Conservation (phyloP, 805 yeast genomes). For the Nakazawaea molendinolei region DNA sequence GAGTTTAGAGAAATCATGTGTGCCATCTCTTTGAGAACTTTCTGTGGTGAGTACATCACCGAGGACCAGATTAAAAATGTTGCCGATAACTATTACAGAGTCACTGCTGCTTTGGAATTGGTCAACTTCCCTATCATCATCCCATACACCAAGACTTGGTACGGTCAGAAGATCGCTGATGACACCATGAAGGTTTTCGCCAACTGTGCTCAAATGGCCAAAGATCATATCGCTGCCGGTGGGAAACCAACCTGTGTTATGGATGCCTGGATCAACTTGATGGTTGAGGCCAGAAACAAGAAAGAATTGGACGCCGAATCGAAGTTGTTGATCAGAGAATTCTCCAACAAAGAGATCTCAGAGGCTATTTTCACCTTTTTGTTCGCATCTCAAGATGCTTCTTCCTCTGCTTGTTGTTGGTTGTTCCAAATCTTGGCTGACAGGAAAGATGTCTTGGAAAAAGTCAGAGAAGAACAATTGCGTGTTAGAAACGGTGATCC, state of each 20-base stretch:
- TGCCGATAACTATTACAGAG: conserved; percentile 86
- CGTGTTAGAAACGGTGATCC: conserved; percentile 76
- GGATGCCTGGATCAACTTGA: conserved; percentile 90
- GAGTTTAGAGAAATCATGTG: conserved; percentile 95
- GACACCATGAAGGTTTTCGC: conserved; percentile 90
- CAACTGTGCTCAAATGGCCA: conserved; percentile 82
- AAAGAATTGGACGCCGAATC: conserved; percentile 45
- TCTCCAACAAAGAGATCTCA: conserved; percentile 85
- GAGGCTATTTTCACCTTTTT: conserved; percentile 95
- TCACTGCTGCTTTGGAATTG: conserved; percentile 93
- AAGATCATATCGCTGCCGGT: conserved; percentile 68
- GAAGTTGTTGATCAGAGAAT: conserved; percentile 66
- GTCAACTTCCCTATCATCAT: conserved; percentile 96
- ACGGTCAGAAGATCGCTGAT: conserved; percentile 90
- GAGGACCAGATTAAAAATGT: conserved; percentile 83
- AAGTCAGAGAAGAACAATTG: conserved; percentile 90
- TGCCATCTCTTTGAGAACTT: conserved; percentile 86
- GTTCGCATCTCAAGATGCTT: conserved; percentile 97
- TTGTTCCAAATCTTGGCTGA: conserved; percentile 94
- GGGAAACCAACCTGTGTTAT: conserved; percentile 81
- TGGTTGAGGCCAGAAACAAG: conserved; percentile 61
- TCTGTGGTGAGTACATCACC: conserved; percentile 92
- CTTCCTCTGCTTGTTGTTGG: conserved; percentile 97
- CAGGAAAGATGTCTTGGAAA: conserved; percentile 82
- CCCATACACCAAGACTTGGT: conserved; percentile 97